Evolutionary conservation across 257 asterid species (phyloP), one percentile per base, ranked within the genome.

Genomic region (Solanum chiquidenum): DNA sequence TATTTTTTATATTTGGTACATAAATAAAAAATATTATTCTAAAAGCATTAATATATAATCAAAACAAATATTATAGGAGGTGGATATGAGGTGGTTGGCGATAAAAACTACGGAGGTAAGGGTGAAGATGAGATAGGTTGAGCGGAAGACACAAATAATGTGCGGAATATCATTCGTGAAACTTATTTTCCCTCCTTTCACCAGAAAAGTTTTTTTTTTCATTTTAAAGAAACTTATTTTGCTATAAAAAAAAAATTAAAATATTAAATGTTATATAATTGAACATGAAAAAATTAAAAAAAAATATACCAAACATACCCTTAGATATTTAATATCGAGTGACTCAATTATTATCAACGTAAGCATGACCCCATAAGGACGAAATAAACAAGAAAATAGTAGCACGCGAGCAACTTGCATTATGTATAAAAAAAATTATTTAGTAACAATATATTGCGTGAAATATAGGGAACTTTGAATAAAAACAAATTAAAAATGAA

Each of bases 381-480:
- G 80, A 71, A 71, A 40, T 7, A 11, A 89, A 85, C 66, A 69
- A 80, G 40, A 80, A 46, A 80, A 80, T 46, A 29, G 85, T 82
- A 82, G 86, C 86, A 82, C 86, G 86, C 86, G 86, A 31, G 69
- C 88, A 86, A 86, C 52, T 86, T 71, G 88, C 52, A 12, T 49
- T 82, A 46, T 82, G 69, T 29, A 46, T 13, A 2, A 77, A 80
- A 27, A 42, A 4, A 42, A 25, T 7, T 79, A 38, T 76, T 79
- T 79, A 79, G 69, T 38, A 82, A 49, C 55, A 14, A 27, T 82
- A 49, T 82, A 82, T 82, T 82, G 86, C 86, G 86, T 82, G 86
- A 82, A 10, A 29, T 82, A 49, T 4, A 82, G 86, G 86, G 86
- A 82, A 49, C 86, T 82, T 82, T 82, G 86, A 49, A 52, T 82